Evolutionary conservation across 306 rosid genomes (phyloP), one percentile per base, ranked within the genome.

Genomic region (Quercus suber): DNA sequence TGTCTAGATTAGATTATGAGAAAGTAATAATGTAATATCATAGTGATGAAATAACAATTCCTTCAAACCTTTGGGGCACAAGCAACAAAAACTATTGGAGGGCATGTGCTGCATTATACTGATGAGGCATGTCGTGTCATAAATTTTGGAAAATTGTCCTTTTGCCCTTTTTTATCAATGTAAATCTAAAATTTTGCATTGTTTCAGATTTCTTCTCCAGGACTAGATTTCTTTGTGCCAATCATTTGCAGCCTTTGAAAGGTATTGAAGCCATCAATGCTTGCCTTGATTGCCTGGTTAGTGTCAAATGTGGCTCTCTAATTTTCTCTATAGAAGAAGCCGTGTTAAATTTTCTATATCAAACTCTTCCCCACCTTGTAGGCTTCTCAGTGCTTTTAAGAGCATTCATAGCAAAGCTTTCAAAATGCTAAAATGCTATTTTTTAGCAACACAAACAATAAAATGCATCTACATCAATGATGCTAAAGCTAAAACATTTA

Each of bases 151-250:
- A 33, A 33, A 33, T 0, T 33, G 6, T 33, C 37, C 37, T 33
- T 33, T 33, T 33, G 1, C 37, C 37, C 52, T 11, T 35, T 35
- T 53, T 79, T 53, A 17, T 69, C 41, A 53, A 53, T 27, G n/a
- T 73, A 11, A 52, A 51, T 76, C 64, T 65, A 73, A 79, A 37
- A 74, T 81, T 51, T 82, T 70, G 73, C 81, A 72, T 23, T 80
- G 67, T 79, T 17, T 81, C 13, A 63, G 80, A 53, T 68, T 67
- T 80, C 84, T 79, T 82, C 76, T 85, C 55, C 93, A 94, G 99
- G 88, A 88, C 95, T 67, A 92, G 99, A 83, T 95, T 92, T 81
- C 99, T 94, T 68, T 97, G 97, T 83, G 97, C 99, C 87, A 94
- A 92, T 87, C 93, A 91, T 78, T 85, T 94, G 95, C 99, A 94